phyloP scores from a whole-genome alignment of 305 asterid species.

The Fraxinus sp. region DNA sequence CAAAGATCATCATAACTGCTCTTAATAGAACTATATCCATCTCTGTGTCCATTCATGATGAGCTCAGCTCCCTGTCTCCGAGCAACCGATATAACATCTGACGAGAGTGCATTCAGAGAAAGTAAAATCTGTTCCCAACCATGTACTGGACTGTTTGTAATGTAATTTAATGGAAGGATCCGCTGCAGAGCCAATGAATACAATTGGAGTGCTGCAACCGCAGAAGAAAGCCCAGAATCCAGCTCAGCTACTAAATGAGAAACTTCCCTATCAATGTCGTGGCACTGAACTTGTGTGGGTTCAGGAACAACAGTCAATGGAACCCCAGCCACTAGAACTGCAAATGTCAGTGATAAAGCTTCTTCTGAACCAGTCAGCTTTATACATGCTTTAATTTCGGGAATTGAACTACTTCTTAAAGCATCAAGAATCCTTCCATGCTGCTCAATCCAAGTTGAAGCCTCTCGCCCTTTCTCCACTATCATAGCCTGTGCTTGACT shows the following conservation, averaged over 20 bases:
- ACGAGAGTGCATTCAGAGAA: slow-evolving; percentile 65
- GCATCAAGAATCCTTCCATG: slow-evolving; percentile 91
- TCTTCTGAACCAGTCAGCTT: slow-evolving; percentile 67
- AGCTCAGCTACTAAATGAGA: slow-evolving; percentile 70
- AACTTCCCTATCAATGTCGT: slow-evolving; percentile 88
- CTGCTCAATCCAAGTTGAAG: slow-evolving; percentile 92
- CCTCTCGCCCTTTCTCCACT: slow-evolving; percentile 83
- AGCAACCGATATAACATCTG: slow-evolving; percentile 69
- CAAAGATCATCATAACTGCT: slow-evolving; percentile 77
- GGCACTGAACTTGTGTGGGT: slow-evolving; percentile 95
- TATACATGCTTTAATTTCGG: slow-evolving; percentile 56
- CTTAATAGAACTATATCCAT: slow-evolving; percentile 54
- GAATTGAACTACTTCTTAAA: slow-evolving; percentile 73
- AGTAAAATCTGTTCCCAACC: slow-evolving; percentile 88
- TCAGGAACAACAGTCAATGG: slow-evolving; percentile 97
- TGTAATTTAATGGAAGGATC: slow-evolving; percentile 80
- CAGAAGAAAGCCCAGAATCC: slow-evolving; percentile 83
- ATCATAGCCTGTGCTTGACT: slow-evolving; percentile 73
- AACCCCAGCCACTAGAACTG: slow-evolving; percentile 87
- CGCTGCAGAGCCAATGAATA: slow-evolving; percentile 90
- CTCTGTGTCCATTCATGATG: slow-evolving; percentile 43
- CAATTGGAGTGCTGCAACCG: slow-evolving; percentile 73
- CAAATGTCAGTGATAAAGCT: slow-evolving; percentile 76
- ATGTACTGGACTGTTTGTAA: slow-evolving; percentile 87
- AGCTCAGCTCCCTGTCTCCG: slow-evolving; percentile 84